A percentile compares a stretch with the other conserved stretches of the same genome.
Evolutionary conservation across 176 grass and related monocot species (phyloP).

Genomic region (Elymus sibiricus): DNA sequence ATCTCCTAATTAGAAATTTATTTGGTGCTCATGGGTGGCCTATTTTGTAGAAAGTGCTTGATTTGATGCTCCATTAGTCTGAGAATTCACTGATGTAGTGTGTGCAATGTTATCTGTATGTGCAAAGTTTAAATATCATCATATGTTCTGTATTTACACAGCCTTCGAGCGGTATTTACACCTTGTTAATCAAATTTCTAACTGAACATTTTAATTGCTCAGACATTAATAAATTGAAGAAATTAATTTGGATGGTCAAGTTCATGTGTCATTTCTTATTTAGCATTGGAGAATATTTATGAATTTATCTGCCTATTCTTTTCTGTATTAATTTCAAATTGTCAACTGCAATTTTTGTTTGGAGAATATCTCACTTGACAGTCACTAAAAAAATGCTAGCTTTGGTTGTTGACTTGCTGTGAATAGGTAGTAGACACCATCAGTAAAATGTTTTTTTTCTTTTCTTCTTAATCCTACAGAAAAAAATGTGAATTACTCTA

Average conservation of each 20-base stretch:
- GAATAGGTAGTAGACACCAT: neutral
- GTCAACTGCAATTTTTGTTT: neutral
- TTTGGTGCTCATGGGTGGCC: neutral
- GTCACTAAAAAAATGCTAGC: slow-evolving; percentile 4
- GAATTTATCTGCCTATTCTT: neutral
- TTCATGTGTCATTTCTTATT: neutral
- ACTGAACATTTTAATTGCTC: neutral
- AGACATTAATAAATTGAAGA: neutral
- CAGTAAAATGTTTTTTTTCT: neutral
- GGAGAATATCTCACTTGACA: neutral
- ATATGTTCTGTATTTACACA: neutral
- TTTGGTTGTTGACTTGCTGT: neutral
- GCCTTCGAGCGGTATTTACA: neutral
- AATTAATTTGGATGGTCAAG: neutral
- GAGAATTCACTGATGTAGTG: neutral
- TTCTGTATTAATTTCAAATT: neutral
- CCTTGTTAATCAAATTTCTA: neutral
- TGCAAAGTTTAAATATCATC: neutral
- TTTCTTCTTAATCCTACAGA: neutral
- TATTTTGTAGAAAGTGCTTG: neutral
- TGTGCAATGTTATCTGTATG: neutral
- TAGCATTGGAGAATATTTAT: neutral
- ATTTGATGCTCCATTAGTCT: neutral
- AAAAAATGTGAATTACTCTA: too few species aligned
- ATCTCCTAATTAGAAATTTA: neutral